These are phyloP conservation scores for Globisporangium emineosum DNA, from an alignment of 352 stramenopile genomes.

Conservation along the genomic window DNA sequence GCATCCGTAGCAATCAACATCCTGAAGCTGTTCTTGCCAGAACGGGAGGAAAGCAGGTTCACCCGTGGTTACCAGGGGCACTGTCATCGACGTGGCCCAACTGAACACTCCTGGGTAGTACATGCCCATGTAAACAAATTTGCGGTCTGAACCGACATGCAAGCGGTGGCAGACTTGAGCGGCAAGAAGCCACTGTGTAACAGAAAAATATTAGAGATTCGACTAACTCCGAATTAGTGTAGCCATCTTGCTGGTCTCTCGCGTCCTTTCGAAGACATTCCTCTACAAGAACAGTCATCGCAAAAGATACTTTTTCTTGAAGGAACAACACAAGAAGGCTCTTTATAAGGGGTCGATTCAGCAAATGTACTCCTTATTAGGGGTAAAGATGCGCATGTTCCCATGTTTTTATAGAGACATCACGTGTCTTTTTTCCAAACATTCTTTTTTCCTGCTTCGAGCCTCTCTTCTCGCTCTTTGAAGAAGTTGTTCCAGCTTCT, in stretches of 20 bases:
- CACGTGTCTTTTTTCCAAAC: not conserved
- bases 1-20: too few species aligned
- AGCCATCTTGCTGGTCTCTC: not conserved
- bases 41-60: too few species aligned
- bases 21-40: too few species aligned
- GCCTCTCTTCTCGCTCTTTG: not conserved
- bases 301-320: conserved; percentile 3
- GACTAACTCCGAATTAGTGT: not conserved
- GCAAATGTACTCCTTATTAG: not conserved
- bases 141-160: too few species aligned
- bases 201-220: too few species aligned
- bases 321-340: not conserved
- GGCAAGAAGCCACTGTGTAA: too few species aligned
- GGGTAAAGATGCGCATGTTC: not conserved
- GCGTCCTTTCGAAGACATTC: not conserved
- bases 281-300: not conserved
- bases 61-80: too few species aligned
- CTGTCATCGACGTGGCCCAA: too few species aligned
- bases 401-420: not conserved
- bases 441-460: not conserved
- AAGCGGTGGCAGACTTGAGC: too few species aligned
- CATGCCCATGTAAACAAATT: too few species aligned
- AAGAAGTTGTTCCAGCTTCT: too few species aligned
- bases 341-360: not conserved
- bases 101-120: too few species aligned